A percentile compares a stretch with the other conserved stretches of the same genome.
These are phyloP conservation scores for Candida vaughaniae DNA, from an alignment of 805 yeast species.

Conservation along the genomic window DNA sequence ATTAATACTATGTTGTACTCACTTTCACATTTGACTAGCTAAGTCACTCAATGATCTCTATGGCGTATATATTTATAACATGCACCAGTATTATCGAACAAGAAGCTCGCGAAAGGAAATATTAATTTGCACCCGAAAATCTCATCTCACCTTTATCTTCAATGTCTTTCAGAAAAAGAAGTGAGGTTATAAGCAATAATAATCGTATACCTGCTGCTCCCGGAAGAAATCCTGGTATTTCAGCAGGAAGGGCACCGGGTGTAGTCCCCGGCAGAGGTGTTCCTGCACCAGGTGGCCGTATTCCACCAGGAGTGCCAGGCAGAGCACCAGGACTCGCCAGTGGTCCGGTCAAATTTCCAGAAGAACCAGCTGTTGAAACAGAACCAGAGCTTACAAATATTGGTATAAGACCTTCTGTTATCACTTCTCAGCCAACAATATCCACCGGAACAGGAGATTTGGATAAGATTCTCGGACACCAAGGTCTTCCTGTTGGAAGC, in stretches of 20 bases:
- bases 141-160: constrained; percentile 8
- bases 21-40: no score
- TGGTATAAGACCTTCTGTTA: constrained; percentile 72
- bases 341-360: background rate
- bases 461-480: constrained; percentile 73
- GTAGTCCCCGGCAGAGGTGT: constrained; percentile 3
- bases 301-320: constrained; percentile 9
- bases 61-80: no score
- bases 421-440: constrained; percentile 70
- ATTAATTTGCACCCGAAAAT: constrained; percentile 4
- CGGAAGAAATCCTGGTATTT: constrained; percentile 1
- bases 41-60: no score
- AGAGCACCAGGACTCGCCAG: constrained; percentile 2
- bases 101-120: no score
- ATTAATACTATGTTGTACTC: no score
- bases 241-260: constrained; percentile 3
- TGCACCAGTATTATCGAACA: no score
- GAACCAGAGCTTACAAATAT: constrained; percentile 35
- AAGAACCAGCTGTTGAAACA: background rate
- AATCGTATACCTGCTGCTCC: constrained; percentile 7
- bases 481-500: constrained; percentile 80
- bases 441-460: constrained; percentile 80
- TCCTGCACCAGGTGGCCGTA: constrained; percentile 3
- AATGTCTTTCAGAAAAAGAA: constrained; percentile 45
- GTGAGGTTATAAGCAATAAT: constrained; percentile 31